Evolutionary conservation across 1,284 basidiomycete species (phyloP), one percentile per base, ranked within the genome.

Genomic region (Ustilago curta): DNA sequence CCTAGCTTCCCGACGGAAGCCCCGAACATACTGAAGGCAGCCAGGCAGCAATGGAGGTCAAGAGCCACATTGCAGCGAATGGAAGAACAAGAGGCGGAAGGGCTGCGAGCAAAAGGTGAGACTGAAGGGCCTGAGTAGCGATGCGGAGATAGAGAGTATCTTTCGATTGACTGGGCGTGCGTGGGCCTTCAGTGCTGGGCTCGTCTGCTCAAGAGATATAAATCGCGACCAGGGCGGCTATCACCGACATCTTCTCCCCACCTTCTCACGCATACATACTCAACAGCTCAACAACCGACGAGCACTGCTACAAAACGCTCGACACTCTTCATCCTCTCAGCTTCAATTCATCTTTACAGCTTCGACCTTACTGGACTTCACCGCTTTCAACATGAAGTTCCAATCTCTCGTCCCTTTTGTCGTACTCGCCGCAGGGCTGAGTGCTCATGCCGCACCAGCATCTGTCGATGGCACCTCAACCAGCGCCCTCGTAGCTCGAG

Each of bases 381-480:
- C 14, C 35, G 35, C 2, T 25, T n/a, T 32, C 51, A 53, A 23
- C 16, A 72, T 72, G 70, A 72, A 72, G 57, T 32, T 64, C 29
- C 70, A 72, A 27, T 51, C 60, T 16, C 44, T 72, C 14, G 53
- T 68, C 14, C 48, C 70, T 2, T 68, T 72, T 31, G 57, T 68
- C 8, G 45, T 72, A 14, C 37, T 72, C n/a, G 70, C 70, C 31
- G 53, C 54, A 7, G 64, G 64, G 29, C 59, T 68, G 11, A 47
- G 70, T 19, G 70, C 65, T 31, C 60, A 60, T 9, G 70, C 70
- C 23, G 70, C 70, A 9, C 70, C 70, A 19, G 43, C 60, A 16
- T 32, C 43, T 12, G 9, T 31, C 8, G 44, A 64, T 21, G n/a
- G 23, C 51, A 25, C 52, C 7, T 44, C 43, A 21, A 32, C 39